Evolutionary conservation across 1,284 basidiomycete genomes (phyloP).

Genomic region (Leccinum glutinopallens): DNA sequence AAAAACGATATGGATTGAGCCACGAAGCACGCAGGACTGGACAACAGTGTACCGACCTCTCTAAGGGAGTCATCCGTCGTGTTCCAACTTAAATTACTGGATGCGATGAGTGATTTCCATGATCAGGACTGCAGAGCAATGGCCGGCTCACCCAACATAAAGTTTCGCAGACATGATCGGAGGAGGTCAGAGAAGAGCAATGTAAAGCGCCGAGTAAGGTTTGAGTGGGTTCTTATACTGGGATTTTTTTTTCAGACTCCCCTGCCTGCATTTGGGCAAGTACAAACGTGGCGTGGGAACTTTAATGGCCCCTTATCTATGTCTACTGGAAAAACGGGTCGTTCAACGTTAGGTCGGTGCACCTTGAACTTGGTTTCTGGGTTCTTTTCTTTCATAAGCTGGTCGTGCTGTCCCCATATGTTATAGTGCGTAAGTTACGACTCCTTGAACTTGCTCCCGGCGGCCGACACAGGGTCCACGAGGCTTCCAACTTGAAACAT

Average conservation of each 20-base stretch:
- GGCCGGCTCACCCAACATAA: conserved; percentile 78
- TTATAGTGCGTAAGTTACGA: background rate
- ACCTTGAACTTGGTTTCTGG: background rate
- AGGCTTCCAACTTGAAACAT: conserved; percentile 12
- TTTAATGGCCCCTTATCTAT: conserved; percentile 21
- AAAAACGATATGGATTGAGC: conserved; percentile 21
- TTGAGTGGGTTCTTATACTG: conserved; percentile 34
- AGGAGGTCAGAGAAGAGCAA: conserved; percentile 21
- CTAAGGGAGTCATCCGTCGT: conserved; percentile 86
- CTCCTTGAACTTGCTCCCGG: background rate
- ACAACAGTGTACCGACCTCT: conserved; percentile 65
- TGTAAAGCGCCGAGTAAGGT: conserved; percentile 23
- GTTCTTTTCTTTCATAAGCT: background rate
- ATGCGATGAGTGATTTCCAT: conserved; percentile 23
- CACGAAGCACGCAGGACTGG: conserved; percentile 32
- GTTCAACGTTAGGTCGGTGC: background rate
- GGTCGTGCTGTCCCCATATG: conserved; percentile 8
- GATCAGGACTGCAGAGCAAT: conserved; percentile 29
- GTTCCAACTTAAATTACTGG: conserved; percentile 86
- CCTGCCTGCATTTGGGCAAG: conserved; percentile 31
- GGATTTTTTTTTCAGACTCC: conserved; percentile 37
- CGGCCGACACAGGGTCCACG: conserved; percentile 14
- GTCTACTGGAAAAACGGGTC: conserved; percentile 13
- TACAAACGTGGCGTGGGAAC: conserved; percentile 12
- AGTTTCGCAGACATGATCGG: conserved; percentile 72